These are phyloP conservation scores for Mantamonas sphyraenae DNA, from an alignment of 78 protist genomes.

Conservation along the genomic window DNA sequence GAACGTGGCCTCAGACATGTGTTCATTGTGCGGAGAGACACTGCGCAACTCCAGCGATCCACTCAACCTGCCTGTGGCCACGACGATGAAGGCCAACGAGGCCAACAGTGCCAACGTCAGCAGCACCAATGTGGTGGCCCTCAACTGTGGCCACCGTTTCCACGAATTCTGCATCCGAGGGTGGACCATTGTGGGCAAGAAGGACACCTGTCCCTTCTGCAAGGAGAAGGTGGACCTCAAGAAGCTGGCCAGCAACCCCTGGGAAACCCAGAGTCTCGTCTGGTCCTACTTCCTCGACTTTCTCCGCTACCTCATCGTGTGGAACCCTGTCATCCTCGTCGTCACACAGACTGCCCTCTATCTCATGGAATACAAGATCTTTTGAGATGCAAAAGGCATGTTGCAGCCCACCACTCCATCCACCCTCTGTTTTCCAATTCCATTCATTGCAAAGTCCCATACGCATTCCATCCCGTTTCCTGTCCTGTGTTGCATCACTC, in stretches of 20 bases:
- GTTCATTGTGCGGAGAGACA: slow-evolving; percentile 10
- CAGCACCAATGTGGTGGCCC: slow-evolving; percentile 7
- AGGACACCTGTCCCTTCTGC: slow-evolving; percentile 53
- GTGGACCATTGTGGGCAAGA: slow-evolving; percentile 54
- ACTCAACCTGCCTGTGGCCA: background rate
- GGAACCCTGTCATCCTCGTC: slow-evolving; percentile 42
- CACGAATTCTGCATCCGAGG: slow-evolving; percentile 48
- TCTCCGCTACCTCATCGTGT: slow-evolving; percentile 27
- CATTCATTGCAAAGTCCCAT: too few relatives aligned
- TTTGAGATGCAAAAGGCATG: too few relatives aligned
- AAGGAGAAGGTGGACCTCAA: slow-evolving; percentile 28
- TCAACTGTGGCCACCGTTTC: too few relatives aligned
- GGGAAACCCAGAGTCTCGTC: slow-evolving; percentile 13
- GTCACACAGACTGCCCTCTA: too few relatives aligned
- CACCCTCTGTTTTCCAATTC: too few relatives aligned
- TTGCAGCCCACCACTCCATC: too few relatives aligned
- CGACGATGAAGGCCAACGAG: background rate
- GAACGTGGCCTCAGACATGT: background rate
- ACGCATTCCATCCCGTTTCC: too few relatives aligned
- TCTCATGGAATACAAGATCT: too few relatives aligned
- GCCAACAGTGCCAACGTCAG: background rate
- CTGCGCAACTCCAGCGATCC: background rate
- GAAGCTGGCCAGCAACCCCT: slow-evolving; percentile 13
- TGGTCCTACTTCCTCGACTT: slow-evolving; percentile 19
- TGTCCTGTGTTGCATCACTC: too few relatives aligned